These are phyloP conservation scores for Spencermartinsiella europaea DNA, from an alignment of 805 yeast genomes.

Conservation along the genomic window DNA sequence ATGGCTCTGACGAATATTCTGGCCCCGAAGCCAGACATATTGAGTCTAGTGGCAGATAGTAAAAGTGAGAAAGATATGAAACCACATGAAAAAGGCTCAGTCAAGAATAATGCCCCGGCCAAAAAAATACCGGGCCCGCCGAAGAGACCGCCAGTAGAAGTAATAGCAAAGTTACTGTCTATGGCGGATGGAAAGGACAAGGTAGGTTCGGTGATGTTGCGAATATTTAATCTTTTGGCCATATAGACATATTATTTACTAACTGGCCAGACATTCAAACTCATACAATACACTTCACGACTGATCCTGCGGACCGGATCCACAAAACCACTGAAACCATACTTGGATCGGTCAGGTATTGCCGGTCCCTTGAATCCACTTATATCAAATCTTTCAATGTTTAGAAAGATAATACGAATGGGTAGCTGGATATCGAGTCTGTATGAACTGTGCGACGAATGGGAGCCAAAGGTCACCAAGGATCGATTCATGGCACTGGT, in stretches of 20 bases:
- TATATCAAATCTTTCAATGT: constrained; percentile 25
- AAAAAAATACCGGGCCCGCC: neutral
- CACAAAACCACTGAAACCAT: constrained; percentile 4
- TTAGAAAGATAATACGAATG: constrained; percentile 28
- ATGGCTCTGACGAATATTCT: too few relatives aligned
- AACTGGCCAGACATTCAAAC: constrained; percentile 25
- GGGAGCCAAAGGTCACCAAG: neutral
- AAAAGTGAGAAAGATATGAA: neutral
- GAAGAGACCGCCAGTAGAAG: constrained; percentile 1
- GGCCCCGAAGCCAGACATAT: neutral
- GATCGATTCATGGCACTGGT: constrained; percentile 15
- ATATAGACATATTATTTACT: too few relatives aligned
- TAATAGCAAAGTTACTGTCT: constrained; percentile 14
- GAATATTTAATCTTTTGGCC: too few relatives aligned
- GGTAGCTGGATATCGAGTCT: constrained; percentile 26
- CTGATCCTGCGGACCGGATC: constrained; percentile 19
- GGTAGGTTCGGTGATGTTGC: too few relatives aligned
- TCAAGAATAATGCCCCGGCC: neutral
- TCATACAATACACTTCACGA: constrained; percentile 27
- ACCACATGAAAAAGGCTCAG: neutral
- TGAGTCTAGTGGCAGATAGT: neutral
- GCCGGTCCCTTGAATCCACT: constrained; percentile 18
- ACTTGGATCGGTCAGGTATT: constrained; percentile 2
- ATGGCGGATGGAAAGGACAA: constrained; percentile 28
- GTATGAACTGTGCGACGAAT: neutral